phyloP scores from a whole-genome alignment of 2,329 filamentous ascomycete genomes.

The Fusarium aywerte region DNA sequence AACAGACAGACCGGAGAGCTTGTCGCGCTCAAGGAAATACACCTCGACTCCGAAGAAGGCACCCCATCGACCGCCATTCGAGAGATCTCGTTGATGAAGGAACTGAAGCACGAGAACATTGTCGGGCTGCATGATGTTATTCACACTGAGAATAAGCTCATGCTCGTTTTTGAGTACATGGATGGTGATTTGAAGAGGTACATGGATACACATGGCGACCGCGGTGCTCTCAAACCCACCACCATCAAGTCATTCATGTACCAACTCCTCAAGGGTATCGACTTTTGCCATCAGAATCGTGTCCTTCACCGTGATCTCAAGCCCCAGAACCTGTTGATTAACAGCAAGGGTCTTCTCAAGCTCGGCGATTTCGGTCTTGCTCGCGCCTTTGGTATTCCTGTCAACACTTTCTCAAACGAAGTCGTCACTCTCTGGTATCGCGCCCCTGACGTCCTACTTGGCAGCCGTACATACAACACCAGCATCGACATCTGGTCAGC shows the following conservation, averaged over 20 bases:
- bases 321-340: slow-evolving; percentile 96
- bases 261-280: slow-evolving; percentile 93
- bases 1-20: slow-evolving; percentile 97
- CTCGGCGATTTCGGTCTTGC: slow-evolving; percentile 95
- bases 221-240: slow-evolving; percentile 85
- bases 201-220: slow-evolving; percentile 93
- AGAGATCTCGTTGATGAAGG: slow-evolving; percentile 99
- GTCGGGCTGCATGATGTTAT: slow-evolving; percentile 98
- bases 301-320: slow-evolving; percentile 96
- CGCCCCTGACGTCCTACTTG: slow-evolving; percentile 92
- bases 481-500: slow-evolving; percentile 99
- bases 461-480: slow-evolving; percentile 97
- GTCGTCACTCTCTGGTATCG: slow-evolving; percentile 98
- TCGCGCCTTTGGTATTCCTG: slow-evolving; percentile 93
- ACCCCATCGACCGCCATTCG: slow-evolving; percentile 97
- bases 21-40: slow-evolving; percentile 97
- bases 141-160: slow-evolving; percentile 99
- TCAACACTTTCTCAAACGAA: slow-evolving; percentile 98
- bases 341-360: slow-evolving; percentile 88
- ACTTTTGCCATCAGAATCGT: slow-evolving; percentile 97
- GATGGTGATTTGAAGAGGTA: slow-evolving; percentile 98
- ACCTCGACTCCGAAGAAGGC: slow-evolving; percentile 97
- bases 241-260: slow-evolving; percentile 99
- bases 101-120: slow-evolving; percentile 98
- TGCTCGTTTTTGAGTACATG: slow-evolving; percentile 99